Evolutionary conservation across 495 filamentous ascomycete genomes (phyloP).

Genomic region (Penicillium flavigenum): DNA sequence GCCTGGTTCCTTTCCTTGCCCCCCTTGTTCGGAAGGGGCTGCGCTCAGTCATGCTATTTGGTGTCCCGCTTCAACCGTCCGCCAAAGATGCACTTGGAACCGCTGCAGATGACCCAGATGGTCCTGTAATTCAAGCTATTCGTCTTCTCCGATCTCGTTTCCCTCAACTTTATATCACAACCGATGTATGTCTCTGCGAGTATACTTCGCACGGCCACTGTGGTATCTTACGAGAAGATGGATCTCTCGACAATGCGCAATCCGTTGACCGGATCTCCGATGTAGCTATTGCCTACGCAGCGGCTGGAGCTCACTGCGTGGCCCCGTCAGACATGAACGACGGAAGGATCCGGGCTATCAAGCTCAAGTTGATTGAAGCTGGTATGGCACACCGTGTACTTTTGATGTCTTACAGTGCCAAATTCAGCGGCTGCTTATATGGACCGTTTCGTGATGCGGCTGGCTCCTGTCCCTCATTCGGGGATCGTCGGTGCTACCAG

Average conservation of each 20-base stretch:
- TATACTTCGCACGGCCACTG: slow-evolving; percentile 99
- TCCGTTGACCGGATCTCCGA: slow-evolving; percentile 92
- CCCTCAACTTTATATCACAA: slow-evolving; percentile 82
- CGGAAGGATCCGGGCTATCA: slow-evolving; percentile 92
- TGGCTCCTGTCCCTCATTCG: slow-evolving; percentile 87
- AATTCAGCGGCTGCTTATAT: slow-evolving; percentile 95
- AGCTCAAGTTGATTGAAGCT: slow-evolving; percentile 89
- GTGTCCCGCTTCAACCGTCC: slow-evolving; percentile 75
- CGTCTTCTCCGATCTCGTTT: slow-evolving; percentile 77
- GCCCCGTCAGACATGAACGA: slow-evolving; percentile 99
- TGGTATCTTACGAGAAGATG: slow-evolving; percentile 89
- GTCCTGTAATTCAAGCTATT: slow-evolving; percentile 85
- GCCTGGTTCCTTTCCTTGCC: slow-evolving; percentile 75
- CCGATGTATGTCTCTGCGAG: slow-evolving; percentile 96
- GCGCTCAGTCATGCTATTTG: slow-evolving; percentile 90
- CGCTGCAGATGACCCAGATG: slow-evolving; percentile 87
- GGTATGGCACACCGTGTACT: slow-evolving; percentile 86
- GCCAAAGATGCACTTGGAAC: slow-evolving; percentile 91
- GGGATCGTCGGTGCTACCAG: slow-evolving; percentile 95
- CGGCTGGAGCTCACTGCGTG: slow-evolving; percentile 92
- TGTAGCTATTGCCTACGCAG: slow-evolving; percentile 88
- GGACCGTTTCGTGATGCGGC: slow-evolving; percentile 97
- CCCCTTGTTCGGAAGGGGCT: slow-evolving; percentile 87
- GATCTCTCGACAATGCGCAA: slow-evolving; percentile 83
- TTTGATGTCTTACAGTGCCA: slow-evolving; percentile 96